These are phyloP conservation scores for Mycena rosella DNA, from an alignment of 768 basidiomycete genomes.

Conservation along the genomic window DNA sequence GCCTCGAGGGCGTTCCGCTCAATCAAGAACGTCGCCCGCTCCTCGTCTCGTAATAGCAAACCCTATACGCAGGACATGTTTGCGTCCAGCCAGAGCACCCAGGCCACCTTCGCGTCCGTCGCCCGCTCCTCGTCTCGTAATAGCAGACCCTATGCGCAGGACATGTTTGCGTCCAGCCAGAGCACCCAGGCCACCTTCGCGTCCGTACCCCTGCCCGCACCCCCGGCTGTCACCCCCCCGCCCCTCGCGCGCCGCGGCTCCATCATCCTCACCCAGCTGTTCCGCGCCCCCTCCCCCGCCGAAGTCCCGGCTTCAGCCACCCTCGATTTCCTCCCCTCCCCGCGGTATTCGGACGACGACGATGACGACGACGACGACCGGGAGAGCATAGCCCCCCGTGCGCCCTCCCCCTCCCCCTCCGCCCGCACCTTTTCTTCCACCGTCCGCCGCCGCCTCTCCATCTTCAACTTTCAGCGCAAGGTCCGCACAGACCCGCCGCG, in stretches of 20 bases:
- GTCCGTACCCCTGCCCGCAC: conserved; percentile 34
- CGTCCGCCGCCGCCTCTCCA: conserved; percentile 48
- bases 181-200: conserved; percentile 43
- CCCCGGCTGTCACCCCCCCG: conserved; percentile 42
- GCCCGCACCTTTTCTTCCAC: conserved; percentile 40
- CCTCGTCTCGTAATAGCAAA: conserved; percentile 42
- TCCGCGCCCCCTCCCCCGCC: conserved; percentile 44
- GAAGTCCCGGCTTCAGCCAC: conserved; percentile 42
- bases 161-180: conserved; percentile 47
- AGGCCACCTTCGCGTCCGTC: conserved; percentile 39
- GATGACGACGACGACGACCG: conserved; percentile 33
- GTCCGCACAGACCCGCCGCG: conserved; percentile 27
- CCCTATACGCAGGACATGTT: conserved; percentile 55
- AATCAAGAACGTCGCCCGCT: conserved; percentile 54
- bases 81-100: conserved; percentile 45
- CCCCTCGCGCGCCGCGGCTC: conserved; percentile 55
- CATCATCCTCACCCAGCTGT: conserved; percentile 53
- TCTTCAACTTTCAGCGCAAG: conserved; percentile 51
- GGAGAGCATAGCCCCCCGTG: conserved; percentile 32
- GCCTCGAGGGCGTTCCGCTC: conserved; percentile 62
- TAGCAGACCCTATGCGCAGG: conserved; percentile 54
- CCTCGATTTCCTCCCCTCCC: conserved; percentile 46
- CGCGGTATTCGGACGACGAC: conserved; percentile 40
- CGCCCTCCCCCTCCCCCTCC: conserved; percentile 35
- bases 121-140: conserved; percentile 36